These are phyloP conservation scores for Rhizophora mangle DNA, from an alignment of 345 rosid species.

Conservation along the genomic window DNA sequence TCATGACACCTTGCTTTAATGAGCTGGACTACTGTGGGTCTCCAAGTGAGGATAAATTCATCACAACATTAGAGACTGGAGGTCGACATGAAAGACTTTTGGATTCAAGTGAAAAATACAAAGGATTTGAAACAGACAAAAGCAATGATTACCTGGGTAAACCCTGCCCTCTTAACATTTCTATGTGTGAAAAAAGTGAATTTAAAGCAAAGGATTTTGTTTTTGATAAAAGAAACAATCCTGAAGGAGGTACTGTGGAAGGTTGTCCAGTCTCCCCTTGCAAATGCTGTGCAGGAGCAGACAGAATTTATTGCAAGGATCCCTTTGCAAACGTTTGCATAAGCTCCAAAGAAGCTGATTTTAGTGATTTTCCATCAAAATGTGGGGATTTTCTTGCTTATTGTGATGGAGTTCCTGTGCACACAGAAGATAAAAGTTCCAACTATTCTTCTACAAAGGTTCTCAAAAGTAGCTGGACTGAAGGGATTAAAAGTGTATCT, in stretches of 20 bases:
- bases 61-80: constrained; percentile 43
- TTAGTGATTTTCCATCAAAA: constrained; percentile 20
- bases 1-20: constrained; percentile 63
- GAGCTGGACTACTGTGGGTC: constrained; percentile 54
- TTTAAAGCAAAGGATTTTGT: constrained; percentile 21
- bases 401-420: constrained; percentile 14
- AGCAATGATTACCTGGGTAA: constrained; percentile 51
- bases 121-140: constrained; percentile 42
- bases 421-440: constrained; percentile 7
- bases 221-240: constrained; percentile 23
- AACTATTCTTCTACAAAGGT: constrained; percentile 12
- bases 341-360: constrained; percentile 28
- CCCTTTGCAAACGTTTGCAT: constrained; percentile 11
- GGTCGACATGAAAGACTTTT: constrained; percentile 36
- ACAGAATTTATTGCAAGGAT: constrained; percentile 17
- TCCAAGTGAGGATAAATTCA: constrained; percentile 77
- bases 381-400: constrained; percentile 16
- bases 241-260: constrained; percentile 17
- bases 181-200: constrained; percentile 20
- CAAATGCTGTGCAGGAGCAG: constrained; percentile 21
- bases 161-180: constrained; percentile 36
- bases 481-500: constrained; percentile 22
- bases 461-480: constrained; percentile 23
- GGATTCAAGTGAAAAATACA: constrained; percentile 32
- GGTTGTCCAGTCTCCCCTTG: constrained; percentile 21